Conservation (phyloP, 768 basidiomycete species). For the Rhodotorula paludigena region DNA sequence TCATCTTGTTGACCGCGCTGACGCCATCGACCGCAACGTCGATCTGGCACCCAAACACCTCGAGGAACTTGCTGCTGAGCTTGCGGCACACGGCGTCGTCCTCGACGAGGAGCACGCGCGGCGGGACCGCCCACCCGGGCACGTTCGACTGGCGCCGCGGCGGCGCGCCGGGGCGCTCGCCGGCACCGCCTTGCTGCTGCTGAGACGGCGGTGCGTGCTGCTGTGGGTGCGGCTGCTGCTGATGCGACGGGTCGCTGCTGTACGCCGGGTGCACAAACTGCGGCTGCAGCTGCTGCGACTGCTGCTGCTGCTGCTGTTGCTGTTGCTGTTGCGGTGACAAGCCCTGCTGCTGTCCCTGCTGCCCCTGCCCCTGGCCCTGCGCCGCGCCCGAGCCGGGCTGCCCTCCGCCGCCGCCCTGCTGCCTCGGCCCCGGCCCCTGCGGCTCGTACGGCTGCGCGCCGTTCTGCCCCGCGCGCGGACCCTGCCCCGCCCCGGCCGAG, state of each 20-base stretch:
- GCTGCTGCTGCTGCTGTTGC: not conserved
- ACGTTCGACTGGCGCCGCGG: constrained; percentile 74
- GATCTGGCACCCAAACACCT: constrained; percentile 89
- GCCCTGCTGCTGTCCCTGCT: not conserved
- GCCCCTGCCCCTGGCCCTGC: constrained; percentile 49
- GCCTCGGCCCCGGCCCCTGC: constrained; percentile 5
- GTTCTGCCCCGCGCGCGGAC: too few relatives aligned
- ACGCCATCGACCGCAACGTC: constrained; percentile 93
- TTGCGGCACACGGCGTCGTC: constrained; percentile 88
- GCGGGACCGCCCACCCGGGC: constrained; percentile 85
- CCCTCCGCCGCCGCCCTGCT: too few relatives aligned
- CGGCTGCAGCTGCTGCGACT: not conserved
- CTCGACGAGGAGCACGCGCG: constrained; percentile 85
- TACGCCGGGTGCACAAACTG: constrained; percentile 41
- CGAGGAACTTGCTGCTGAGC: constrained; percentile 83
- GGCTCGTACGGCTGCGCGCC: constrained; percentile 5
- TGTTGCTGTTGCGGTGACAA: not conserved
- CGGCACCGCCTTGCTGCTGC: constrained; percentile 4
- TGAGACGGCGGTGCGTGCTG: not conserved
- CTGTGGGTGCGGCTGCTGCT: not conserved
- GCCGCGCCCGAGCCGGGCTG: too few relatives aligned
- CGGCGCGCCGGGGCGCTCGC: constrained; percentile 49
- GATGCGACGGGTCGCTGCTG: not conserved
- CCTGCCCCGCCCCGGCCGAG: too few relatives aligned
- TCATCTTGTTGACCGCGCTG: constrained; percentile 92